phyloP scores from a whole-genome alignment of 768 basidiomycete genomes.

The Plicaturopsis crispa region DNA sequence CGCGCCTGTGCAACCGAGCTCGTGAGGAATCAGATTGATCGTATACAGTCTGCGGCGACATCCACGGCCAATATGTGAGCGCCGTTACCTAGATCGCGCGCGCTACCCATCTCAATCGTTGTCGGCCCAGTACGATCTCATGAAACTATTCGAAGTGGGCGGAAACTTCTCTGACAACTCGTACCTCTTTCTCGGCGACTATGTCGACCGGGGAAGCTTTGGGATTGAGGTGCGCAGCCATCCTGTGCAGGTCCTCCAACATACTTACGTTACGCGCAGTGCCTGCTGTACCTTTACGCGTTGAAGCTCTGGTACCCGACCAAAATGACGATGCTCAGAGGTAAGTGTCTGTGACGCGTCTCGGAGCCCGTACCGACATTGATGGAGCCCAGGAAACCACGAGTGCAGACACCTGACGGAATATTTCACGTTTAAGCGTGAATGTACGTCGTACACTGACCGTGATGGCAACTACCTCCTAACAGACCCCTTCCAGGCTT shows the following conservation, averaged over 20 bases:
- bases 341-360: too few relatives aligned
- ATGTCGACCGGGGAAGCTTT: slow-evolving; percentile 95
- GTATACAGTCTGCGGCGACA: slow-evolving; percentile 83
- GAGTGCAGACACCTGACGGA: slow-evolving; percentile 96
- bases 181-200: slow-evolving; percentile 94
- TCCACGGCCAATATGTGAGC: slow-evolving; percentile 93
- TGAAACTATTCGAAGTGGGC: slow-evolving; percentile 96
- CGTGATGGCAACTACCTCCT: slow-evolving; percentile 4
- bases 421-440: slow-evolving; percentile 97
- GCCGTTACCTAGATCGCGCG: slow-evolving; percentile 1
- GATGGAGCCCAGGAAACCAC: too few relatives aligned
- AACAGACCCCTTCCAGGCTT: slow-evolving; percentile 41
- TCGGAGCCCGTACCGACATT: too few relatives aligned
- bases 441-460: slow-evolving; percentile 53
- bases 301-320: slow-evolving; percentile 88
- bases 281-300: slow-evolving; percentile 87
- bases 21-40: slow-evolving; percentile 1
- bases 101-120: slow-evolving; percentile 2
- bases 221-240: slow-evolving; percentile 41
- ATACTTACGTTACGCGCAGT: slow-evolving; percentile 33
- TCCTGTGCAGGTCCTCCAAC: neutral
- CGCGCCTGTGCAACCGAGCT: neutral
- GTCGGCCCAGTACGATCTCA: slow-evolving; percentile 76
- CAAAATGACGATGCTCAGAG: slow-evolving; percentile 77
- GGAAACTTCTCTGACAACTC: slow-evolving; percentile 77